A percentile compares a stretch with the other conserved stretches of the same genome.
phyloP scores from a whole-genome alignment of 1,139 yeast genomes.

The Kluyveromyces sp. region DNA sequence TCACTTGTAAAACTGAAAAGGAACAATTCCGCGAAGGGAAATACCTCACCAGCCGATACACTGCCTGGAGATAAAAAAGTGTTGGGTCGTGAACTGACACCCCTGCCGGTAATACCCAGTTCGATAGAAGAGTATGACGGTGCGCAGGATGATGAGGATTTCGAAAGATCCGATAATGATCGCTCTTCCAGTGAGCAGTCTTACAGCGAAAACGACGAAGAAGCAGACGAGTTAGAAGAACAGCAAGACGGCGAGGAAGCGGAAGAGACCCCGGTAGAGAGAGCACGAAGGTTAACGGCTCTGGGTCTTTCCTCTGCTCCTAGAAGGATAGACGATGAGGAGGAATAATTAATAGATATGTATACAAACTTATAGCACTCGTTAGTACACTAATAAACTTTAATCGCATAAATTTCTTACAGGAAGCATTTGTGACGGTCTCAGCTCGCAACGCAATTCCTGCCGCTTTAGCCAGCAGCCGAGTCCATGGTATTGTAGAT shows the following conservation, averaged over 20 bases:
- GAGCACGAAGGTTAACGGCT: constrained; percentile 73
- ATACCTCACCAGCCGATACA: constrained; percentile 12
- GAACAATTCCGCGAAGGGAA: constrained; percentile 17
- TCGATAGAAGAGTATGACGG: constrained; percentile 28
- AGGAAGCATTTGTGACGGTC: no score
- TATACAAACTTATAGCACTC: not conserved
- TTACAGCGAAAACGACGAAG: constrained; percentile 15
- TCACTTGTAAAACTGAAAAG: constrained; percentile 45
- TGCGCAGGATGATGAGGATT: constrained; percentile 14
- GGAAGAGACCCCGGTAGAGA: constrained; percentile 63
- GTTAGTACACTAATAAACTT: not conserved
- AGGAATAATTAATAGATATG: constrained; percentile 29
- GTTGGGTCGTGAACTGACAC: constrained; percentile 13
- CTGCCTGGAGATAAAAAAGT: not conserved
- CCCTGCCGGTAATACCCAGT: constrained; percentile 17
- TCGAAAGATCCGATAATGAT: constrained; percentile 7
- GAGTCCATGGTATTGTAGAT: no score
- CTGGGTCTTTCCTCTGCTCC: constrained; percentile 50
- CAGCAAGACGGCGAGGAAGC: no score
- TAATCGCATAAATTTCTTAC: no score
- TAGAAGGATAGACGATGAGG: constrained; percentile 53
- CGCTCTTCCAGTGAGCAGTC: constrained; percentile 5
- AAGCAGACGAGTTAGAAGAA: no score
- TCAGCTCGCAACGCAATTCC: no score
- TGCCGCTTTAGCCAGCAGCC: no score